phyloP scores from a whole-genome alignment of 2,329 filamentous ascomycete species.

The Neofusicoccum kwambonambiense region DNA sequence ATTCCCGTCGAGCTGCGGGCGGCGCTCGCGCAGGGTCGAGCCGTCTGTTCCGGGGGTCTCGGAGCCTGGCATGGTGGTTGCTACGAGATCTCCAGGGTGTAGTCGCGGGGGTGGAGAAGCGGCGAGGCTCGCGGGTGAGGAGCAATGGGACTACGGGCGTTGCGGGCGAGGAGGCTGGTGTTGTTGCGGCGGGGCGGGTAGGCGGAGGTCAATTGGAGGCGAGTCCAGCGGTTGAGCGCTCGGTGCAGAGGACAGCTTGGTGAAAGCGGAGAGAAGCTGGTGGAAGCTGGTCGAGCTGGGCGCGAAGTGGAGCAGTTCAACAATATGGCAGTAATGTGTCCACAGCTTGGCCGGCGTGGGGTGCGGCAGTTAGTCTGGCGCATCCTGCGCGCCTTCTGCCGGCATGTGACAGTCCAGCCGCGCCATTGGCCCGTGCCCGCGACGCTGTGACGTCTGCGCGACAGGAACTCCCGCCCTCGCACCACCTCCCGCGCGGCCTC shows the following conservation, averaged over 20 bases:
- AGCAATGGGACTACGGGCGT: background rate
- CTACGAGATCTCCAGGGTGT: background rate
- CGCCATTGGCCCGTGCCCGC: background rate
- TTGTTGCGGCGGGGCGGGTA: background rate
- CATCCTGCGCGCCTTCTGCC: background rate
- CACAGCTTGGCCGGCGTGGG: background rate
- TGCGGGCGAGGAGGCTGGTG: background rate
- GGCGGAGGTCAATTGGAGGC: constrained; percentile 1
- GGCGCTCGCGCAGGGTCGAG: constrained; percentile 10
- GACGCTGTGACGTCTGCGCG: background rate
- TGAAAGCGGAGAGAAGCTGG: background rate
- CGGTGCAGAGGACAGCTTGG: background rate
- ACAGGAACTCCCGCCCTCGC: background rate
- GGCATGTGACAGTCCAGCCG: background rate
- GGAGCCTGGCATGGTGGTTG: constrained; percentile 10
- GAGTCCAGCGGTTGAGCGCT: background rate
- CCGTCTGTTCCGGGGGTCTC: constrained; percentile 12
- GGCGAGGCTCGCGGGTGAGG: background rate
- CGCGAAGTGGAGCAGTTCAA: background rate
- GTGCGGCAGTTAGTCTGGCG: too few species aligned
- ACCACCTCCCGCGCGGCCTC: background rate
- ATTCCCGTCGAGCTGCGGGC: background rate
- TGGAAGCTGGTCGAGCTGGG: background rate
- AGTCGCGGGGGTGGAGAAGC: background rate
- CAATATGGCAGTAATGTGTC: background rate